Conservation (phyloP, 768 basidiomycete species). For the Lactarius akahatsu region DNA sequence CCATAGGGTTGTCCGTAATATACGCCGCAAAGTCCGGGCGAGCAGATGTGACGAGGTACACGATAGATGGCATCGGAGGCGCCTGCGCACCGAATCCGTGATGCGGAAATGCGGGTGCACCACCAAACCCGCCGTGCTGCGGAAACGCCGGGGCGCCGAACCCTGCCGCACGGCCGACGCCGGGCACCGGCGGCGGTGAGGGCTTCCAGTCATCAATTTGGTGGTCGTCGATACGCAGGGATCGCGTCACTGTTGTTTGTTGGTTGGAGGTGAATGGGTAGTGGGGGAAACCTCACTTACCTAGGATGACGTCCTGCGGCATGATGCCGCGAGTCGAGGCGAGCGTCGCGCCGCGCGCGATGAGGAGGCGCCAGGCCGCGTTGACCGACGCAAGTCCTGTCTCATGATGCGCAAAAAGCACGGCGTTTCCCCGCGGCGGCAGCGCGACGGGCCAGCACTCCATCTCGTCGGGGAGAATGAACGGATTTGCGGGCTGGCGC, state of each 20-base stretch:
- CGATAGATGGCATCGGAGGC: conserved; percentile 16
- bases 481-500: conserved; percentile 19
- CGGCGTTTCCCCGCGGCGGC: conserved; percentile 18
- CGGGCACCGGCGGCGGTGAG: neutral
- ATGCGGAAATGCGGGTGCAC: conserved; percentile 6
- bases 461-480: conserved; percentile 13
- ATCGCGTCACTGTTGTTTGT: conserved; percentile 19
- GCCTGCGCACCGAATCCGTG: conserved; percentile 12
- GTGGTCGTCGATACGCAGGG: conserved; percentile 17
- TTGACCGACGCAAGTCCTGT: conserved; percentile 21
- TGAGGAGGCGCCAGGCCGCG: conserved; percentile 22
- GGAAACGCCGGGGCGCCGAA: neutral
- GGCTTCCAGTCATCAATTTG: conserved; percentile 25
- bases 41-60: conserved; percentile 28
- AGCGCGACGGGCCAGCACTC: conserved; percentile 28
- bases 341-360: conserved; percentile 16
- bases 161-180: neutral
- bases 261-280: neutral
- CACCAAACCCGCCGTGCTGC: conserved; percentile 11
- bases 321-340: conserved; percentile 21
- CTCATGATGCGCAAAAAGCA: conserved; percentile 22
- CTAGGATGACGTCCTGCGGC: conserved; percentile 23
- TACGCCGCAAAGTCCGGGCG: conserved; percentile 19
- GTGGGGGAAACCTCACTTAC: neutral
- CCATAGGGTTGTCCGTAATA: conserved; percentile 29